These are phyloP conservation scores for Garcileccinum viscosum DNA, from an alignment of 1,284 basidiomycete species.

Conservation along the genomic window DNA sequence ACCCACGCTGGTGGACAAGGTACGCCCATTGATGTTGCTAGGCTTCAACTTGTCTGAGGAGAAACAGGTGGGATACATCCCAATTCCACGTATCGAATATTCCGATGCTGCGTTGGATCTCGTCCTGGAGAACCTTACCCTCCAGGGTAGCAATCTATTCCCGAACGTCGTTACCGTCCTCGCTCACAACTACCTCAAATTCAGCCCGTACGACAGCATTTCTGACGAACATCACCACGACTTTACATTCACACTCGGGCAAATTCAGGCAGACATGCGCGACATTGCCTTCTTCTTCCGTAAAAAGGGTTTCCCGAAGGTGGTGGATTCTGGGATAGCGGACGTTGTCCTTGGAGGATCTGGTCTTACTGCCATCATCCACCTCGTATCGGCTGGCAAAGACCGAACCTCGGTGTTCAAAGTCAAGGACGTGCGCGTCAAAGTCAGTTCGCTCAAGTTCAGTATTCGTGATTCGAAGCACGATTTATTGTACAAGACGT, in stretches of 20 bases:
- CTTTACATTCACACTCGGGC: conserved; percentile 74
- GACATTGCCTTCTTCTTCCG: conserved; percentile 90
- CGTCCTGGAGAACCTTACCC: conserved; percentile 91
- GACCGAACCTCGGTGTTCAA: conserved; percentile 78
- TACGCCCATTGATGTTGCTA: conserved; percentile 32
- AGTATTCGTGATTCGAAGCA: conserved; percentile 92
- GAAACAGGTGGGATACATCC: conserved; percentile 82
- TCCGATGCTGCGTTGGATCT: conserved; percentile 86
- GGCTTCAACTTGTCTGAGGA: neutral
- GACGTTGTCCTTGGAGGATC: conserved; percentile 88
- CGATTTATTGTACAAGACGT: conserved; percentile 87
- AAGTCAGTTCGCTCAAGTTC: conserved; percentile 88
- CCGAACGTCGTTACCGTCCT: conserved; percentile 84
- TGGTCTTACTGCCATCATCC: conserved; percentile 70
- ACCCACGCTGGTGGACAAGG: conserved; percentile 77
- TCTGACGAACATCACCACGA: conserved; percentile 70
- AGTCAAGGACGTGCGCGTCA: conserved; percentile 80
- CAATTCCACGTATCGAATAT: conserved; percentile 92
- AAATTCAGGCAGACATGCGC: conserved; percentile 94
- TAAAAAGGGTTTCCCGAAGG: conserved; percentile 83
- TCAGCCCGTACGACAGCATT: conserved; percentile 74
- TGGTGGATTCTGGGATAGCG: conserved; percentile 89
- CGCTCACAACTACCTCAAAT: conserved; percentile 83
- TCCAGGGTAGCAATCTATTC: conserved; percentile 85
- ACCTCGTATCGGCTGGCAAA: conserved; percentile 68